Evolutionary conservation across 768 basidiomycete genomes (phyloP).

Genomic region (Terana coerulea): DNA sequence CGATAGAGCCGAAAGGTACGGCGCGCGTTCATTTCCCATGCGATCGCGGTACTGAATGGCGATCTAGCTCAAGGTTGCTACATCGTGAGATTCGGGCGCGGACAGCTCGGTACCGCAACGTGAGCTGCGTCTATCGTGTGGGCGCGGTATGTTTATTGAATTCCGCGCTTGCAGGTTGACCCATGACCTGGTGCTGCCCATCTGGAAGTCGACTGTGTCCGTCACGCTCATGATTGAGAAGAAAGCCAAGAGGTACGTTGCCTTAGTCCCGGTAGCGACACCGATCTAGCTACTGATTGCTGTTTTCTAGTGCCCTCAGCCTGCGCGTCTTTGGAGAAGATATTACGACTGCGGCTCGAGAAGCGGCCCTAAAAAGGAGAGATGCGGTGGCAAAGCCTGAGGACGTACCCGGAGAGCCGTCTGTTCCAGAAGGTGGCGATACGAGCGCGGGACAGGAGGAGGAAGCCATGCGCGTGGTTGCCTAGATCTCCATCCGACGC

Average conservation of each 20-base stretch:
- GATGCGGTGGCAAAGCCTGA: constrained; percentile 5
- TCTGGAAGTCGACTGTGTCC: constrained; percentile 92
- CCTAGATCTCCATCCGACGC: no score
- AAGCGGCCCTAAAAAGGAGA: constrained; percentile 29
- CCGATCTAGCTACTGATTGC: neutral
- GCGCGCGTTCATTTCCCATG: neutral
- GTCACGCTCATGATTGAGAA: constrained; percentile 94
- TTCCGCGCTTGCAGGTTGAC: constrained; percentile 44
- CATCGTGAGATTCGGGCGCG: constrained; percentile 64
- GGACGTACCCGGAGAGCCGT: neutral
- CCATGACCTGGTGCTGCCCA: constrained; percentile 84
- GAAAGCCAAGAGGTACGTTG: constrained; percentile 75
- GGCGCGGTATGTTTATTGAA: neutral
- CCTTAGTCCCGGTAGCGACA: neutral
- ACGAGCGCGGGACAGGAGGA: neutral
- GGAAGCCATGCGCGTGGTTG: neutral
- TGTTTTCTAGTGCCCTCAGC: constrained; percentile 71
- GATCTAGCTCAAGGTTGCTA: constrained; percentile 63
- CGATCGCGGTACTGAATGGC: neutral
- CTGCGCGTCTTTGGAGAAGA: constrained; percentile 82
- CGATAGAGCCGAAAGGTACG: constrained; percentile 54
- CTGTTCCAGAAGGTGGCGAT: neutral
- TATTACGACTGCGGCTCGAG: constrained; percentile 50
- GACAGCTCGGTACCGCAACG: constrained; percentile 26
- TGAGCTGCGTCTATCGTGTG: neutral